Base-by-base conservation (phyloP, 176 grass and related monocot species). In the Olyra latifolia region DNA sequence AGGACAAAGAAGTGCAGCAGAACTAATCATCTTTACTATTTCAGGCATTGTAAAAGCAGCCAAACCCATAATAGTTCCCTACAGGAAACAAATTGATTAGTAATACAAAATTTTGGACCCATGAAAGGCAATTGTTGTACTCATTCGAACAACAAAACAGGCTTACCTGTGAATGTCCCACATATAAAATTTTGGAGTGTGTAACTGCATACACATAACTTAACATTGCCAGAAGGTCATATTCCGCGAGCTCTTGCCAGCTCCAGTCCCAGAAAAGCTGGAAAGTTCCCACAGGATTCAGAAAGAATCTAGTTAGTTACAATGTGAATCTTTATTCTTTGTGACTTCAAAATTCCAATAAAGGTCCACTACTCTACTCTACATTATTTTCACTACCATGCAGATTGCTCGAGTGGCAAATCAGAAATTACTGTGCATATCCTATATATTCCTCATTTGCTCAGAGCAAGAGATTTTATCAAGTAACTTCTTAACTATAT, bases 231-330 rank as follows among this genome's bases (percentile, higher is more conserved):
- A 78, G 56, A 77, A 94, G 86, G 62, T 94, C 95, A 75, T 91
- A 91, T 86, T 98, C 85, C 74, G 90, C 92, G 16, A 98, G 86
- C 78, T 98, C 95, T 84, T 94, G 88, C 95, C 95, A 98, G 86
- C 92, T 98, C 95, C 92, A 98, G 78, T 98, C 90, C 95, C 92
- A 98, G 87, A 98, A 98, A 66, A 84, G 76, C 95, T 98, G 76
- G n/a, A 66, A 87, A 79, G 68, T 54, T 75, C 46, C 29, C 78
- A 84, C 3, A 28, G 32, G 40, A n/a, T 80, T 69, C 2, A 30
- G n/a, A n/a, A n/a, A n/a, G n/a, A 75, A 43, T 59, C 22, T 59
- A 42, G 48, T 50, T 50, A n/a, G 19, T 43, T 59, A 43, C 42
- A 59, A 60, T n/a, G 2, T 10, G 53, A 5, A 32, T 48, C 42